A percentile compares a stretch with the other conserved stretches of the same genome.
phyloP scores from a whole-genome alignment of 1,284 basidiomycete genomes.

The Sporisorium exsertum region DNA sequence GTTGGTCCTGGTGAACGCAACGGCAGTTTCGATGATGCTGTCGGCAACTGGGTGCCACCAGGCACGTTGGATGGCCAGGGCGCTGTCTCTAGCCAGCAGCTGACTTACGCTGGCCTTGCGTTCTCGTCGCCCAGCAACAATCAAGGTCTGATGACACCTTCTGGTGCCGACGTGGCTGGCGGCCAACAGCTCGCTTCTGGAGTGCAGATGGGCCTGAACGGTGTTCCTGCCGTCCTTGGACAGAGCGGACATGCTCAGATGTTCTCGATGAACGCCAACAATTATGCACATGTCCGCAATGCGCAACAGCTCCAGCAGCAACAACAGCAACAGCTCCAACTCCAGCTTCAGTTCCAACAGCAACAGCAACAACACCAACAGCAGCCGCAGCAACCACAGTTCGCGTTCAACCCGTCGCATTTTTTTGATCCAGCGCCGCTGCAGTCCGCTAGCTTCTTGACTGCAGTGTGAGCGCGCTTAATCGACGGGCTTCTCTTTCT shows the following conservation, averaged over 20 bases:
- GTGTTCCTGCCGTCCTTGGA: conserved; percentile 9
- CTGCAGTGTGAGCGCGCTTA: conserved; percentile 44
- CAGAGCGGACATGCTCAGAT: conserved; percentile 27
- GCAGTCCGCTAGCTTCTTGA: conserved; percentile 53
- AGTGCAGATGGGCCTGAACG: conserved; percentile 9
- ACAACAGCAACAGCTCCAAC: not conserved
- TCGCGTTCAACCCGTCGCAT: conserved; percentile 31
- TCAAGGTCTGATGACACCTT: conserved; percentile 13
- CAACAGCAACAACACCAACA: conserved; percentile 31
- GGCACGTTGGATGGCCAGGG: conserved; percentile 16
- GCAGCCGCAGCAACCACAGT: conserved; percentile 31
- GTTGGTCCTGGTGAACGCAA: conserved; percentile 16
- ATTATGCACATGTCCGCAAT: conserved; percentile 31
- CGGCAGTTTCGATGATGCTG: conserved; percentile 18
- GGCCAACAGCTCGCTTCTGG: conserved; percentile 12
- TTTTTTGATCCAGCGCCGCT: conserved; percentile 55
- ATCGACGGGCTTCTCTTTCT: not conserved
- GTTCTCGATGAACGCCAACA: conserved; percentile 31
- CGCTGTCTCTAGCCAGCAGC: conserved; percentile 9
- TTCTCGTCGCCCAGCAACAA: conserved; percentile 23
- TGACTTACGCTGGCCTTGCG: conserved; percentile 35
- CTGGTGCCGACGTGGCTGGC: conserved; percentile 9
- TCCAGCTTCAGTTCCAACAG: conserved; percentile 30
- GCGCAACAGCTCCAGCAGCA: conserved; percentile 37
- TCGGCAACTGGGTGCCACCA: conserved; percentile 28